Evolutionary conservation across 495 filamentous ascomycete species (phyloP).

Genomic region (Tuber brumale): DNA sequence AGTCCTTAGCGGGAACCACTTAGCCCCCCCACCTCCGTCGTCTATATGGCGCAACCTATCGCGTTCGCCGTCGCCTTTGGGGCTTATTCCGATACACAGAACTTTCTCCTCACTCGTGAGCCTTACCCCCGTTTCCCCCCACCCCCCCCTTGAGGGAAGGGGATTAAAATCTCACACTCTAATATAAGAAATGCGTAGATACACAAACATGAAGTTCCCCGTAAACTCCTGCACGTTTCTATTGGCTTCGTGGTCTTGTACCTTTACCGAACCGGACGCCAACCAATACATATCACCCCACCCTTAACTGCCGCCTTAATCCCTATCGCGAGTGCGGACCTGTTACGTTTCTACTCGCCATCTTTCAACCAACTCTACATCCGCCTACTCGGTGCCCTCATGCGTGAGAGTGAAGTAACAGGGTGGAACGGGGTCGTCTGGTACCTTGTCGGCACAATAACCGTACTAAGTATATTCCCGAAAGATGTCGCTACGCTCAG

Average conservation of each 20-base stretch:
- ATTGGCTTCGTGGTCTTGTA: slow-evolving; percentile 88
- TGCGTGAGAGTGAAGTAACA: slow-evolving; percentile 90
- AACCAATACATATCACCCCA: slow-evolving; percentile 68
- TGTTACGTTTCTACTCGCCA: slow-evolving; percentile 71
- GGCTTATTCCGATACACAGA: slow-evolving; percentile 88
- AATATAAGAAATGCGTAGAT: slow-evolving; percentile 40
- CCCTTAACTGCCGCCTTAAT: slow-evolving; percentile 74
- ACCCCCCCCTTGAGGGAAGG: background rate
- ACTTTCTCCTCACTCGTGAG: slow-evolving; percentile 61
- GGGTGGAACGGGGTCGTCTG: slow-evolving; percentile 96
- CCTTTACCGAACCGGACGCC: slow-evolving; percentile 70
- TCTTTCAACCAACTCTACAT: slow-evolving; percentile 85
- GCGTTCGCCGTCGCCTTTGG: slow-evolving; percentile 80
- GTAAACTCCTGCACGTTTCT: slow-evolving; percentile 76
- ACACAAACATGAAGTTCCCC: slow-evolving; percentile 70
- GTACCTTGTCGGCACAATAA: slow-evolving; percentile 86
- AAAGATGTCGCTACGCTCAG: slow-evolving; percentile 91
- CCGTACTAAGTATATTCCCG: slow-evolving; percentile 76
- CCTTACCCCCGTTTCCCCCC: background rate
- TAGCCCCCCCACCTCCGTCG: slow-evolving; percentile 10
- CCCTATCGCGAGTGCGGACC: slow-evolving; percentile 78
- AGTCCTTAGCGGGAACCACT: slow-evolving; percentile 16
- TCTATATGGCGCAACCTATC: slow-evolving; percentile 66
- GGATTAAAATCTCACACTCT: slow-evolving; percentile 5
- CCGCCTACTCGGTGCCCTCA: slow-evolving; percentile 71